Conservation (phyloP, 1,284 basidiomycete species). For the Marasmius oreades region DNA sequence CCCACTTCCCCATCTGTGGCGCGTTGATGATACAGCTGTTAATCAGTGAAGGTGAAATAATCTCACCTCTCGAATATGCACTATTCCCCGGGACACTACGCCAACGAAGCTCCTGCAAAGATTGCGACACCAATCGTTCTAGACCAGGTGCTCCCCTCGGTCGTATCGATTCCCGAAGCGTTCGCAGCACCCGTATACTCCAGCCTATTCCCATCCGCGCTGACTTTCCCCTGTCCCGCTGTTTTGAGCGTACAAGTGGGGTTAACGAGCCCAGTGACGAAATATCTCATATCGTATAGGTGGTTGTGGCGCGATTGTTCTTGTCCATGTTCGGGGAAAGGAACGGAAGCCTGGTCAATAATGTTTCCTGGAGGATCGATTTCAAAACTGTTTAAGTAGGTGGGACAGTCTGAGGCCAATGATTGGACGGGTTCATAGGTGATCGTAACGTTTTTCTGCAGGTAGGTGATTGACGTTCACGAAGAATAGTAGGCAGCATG, state of each 20-base stretch:
- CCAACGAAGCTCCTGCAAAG: background rate
- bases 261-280: background rate
- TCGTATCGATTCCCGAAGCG: background rate
- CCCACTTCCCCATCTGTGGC: no score
- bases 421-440: conserved; percentile 1
- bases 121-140: background rate
- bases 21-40: no score
- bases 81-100: no score
- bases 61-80: no score
- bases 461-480: background rate
- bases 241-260: background rate
- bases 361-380: conserved; percentile 5
- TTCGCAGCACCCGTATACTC: background rate
- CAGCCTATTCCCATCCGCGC: background rate
- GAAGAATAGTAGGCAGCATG: background rate
- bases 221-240: background rate
- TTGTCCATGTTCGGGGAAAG: conserved; percentile 1
- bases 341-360: background rate
- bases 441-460: background rate
- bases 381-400: conserved; percentile 9
- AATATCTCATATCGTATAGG: background rate
- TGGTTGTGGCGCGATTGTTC: background rate
- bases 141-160: conserved; percentile 1
- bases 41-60: no score
- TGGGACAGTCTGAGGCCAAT: conserved; percentile 1